A percentile compares a stretch with the other conserved stretches of the same genome.
phyloP scores from a whole-genome alignment of 164 flowering plant species.

The Piper betle region DNA sequence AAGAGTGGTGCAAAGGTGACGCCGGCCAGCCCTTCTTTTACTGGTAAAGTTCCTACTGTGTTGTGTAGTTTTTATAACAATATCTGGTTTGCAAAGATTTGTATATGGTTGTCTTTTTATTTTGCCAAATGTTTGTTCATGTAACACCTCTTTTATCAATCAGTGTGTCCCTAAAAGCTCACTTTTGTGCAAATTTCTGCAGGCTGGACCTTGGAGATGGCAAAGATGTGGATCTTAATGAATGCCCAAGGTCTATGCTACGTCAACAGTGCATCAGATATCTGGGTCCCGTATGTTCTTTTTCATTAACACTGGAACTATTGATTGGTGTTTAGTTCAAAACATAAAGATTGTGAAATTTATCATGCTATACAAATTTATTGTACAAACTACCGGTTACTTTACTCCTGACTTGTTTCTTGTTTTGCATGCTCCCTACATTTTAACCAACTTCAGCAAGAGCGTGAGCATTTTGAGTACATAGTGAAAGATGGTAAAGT shows the following conservation, averaged over 20 bases:
- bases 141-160: too few relatives aligned
- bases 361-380: too few relatives aligned
- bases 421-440: too few relatives aligned
- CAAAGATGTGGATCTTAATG: slow-evolving; percentile 59
- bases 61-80: background rate
- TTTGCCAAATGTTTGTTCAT: background rate
- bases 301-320: too few relatives aligned
- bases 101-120: background rate
- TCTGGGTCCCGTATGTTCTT: slow-evolving; percentile 76
- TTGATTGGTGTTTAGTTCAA: too few relatives aligned
- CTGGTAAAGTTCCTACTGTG: slow-evolving; percentile 40
- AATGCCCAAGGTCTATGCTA: slow-evolving; percentile 66
- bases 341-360: too few relatives aligned
- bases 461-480: slow-evolving; percentile 69
- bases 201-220: slow-evolving; percentile 96
- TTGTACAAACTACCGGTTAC: too few relatives aligned
- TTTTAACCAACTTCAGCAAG: slow-evolving; percentile 44
- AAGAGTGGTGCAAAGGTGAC: slow-evolving; percentile 60
- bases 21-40: slow-evolving; percentile 86
- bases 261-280: slow-evolving; percentile 72
- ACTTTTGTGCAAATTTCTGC: background rate
- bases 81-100: background rate
- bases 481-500: slow-evolving; percentile 43
- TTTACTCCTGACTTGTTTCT: too few relatives aligned
- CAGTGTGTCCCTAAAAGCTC: background rate